A percentile compares a stretch with the other conserved stretches of the same genome.
Conservation (phyloP, 1,284 basidiomycete species). For the Irpex sp. region DNA sequence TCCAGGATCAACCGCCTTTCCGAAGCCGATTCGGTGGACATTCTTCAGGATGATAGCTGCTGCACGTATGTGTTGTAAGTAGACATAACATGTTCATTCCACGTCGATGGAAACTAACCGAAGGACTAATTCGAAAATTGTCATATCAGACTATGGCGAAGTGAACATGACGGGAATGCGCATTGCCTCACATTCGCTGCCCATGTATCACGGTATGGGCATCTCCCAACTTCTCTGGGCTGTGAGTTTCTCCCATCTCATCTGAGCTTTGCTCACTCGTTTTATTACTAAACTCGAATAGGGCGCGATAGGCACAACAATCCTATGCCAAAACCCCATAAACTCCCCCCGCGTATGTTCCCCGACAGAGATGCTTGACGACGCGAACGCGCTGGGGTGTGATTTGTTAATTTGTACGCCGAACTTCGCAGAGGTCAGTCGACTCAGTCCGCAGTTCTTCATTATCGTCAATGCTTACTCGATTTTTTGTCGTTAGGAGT, state of each 20-base stretch:
- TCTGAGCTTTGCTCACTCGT: background rate
- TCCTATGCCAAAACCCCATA: too few species aligned
- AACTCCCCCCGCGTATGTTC: too few species aligned
- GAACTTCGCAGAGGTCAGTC: too few species aligned
- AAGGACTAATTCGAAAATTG: too few species aligned
- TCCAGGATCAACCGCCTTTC: slow-evolving; percentile 24
- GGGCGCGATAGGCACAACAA: too few species aligned
- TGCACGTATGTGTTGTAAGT: slow-evolving; percentile 4
- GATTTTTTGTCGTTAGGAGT: too few species aligned
- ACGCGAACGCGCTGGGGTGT: too few species aligned
- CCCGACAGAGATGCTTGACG: too few species aligned
- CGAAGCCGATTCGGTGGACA: slow-evolving; percentile 20
- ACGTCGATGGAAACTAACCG: too few species aligned
- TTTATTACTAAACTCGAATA: background rate
- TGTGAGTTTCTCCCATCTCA: slow-evolving; percentile 9
- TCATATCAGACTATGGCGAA: slow-evolving; percentile 14
- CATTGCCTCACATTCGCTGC: slow-evolving; percentile 18
- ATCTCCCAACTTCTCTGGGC: slow-evolving; percentile 16
- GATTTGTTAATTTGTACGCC: too few species aligned
- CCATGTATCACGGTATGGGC: slow-evolving; percentile 25
- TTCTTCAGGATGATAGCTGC: slow-evolving; percentile 5
- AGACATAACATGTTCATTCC: background rate
- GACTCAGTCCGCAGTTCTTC: too few species aligned
- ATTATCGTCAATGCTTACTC: too few species aligned
- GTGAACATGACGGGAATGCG: slow-evolving; percentile 17